A percentile compares a stretch with the other conserved stretches of the same genome.
phyloP scores from a whole-genome alignment of 768 basidiomycete genomes.

The Mycena pura region DNA sequence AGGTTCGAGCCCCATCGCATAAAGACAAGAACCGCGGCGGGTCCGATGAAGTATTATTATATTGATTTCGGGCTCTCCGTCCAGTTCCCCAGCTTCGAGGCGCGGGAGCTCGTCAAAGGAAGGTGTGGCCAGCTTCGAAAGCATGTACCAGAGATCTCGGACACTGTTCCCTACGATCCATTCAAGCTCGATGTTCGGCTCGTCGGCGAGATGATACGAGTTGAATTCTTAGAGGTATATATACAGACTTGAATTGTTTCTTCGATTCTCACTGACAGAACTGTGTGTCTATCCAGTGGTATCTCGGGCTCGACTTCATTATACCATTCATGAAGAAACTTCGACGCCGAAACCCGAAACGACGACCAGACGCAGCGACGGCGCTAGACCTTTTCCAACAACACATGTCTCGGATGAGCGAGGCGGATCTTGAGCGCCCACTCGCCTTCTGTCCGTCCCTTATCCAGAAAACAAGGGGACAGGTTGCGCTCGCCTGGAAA shows the following conservation, averaged over 20 bases:
- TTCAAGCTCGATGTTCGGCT: slow-evolving; percentile 1
- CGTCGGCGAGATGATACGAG: background rate
- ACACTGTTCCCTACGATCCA: background rate
- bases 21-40: background rate
- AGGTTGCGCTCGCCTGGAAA: no score
- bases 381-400: background rate
- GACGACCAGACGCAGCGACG: background rate
- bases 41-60: background rate
- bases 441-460: no score
- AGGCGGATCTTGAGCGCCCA: no score
- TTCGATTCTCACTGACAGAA: background rate
- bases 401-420: no score
- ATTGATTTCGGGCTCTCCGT: slow-evolving; percentile 5
- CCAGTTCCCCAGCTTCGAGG: background rate
- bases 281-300: no score
- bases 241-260: background rate
- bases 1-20: background rate
- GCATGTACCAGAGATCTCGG: slow-evolving; percentile 3
- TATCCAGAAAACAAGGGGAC: no score
- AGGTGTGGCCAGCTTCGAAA: background rate
- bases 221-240: background rate
- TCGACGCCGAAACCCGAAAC: background rate
- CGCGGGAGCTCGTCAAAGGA: background rate
- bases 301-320: background rate
- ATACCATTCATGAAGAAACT: background rate